Base-by-base conservation (phyloP, 1,139 yeast species). In the Taiozyma onychis region DNA sequence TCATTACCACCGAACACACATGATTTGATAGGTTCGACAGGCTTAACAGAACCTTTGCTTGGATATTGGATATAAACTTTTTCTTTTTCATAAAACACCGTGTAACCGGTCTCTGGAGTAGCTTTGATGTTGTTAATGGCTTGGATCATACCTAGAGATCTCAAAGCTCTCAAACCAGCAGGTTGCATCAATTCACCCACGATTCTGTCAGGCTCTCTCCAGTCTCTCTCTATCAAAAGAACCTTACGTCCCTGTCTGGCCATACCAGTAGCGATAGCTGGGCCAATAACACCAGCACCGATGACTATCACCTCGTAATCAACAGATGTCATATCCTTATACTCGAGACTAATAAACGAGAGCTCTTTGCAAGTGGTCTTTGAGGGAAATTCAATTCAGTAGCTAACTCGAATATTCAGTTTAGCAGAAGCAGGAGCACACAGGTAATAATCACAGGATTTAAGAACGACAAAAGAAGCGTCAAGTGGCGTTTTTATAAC, bases 111-210 rank as follows among this genome's bases (percentile, higher is more conserved):
- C 43, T 84, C 88, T 28, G 80, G 80, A 21, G 80, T 77, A 13
- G 97, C 97, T 46, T 84, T 93, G 51, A 93, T 93, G 53, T 80
- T 80, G 61, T 89, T 88, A 43, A 93, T 71, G 2, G 96, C 84
- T 56, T 81, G 80, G 28, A 78, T 78, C 87, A 93, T 81, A 5
- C 97, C 98, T 35, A 93, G 73, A 57, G 87, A 84, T 57, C 77
- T 74, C 53, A 93, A 74, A 1, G 97, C 95, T 64, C 85, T 80
- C 39, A 91, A 73, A 14, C 99, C 99, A 28, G 90, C 93, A 5
- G 99, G 99, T 68, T 93, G 99, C 77, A 93, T 77, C 62, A 93
- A 76, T 67, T 93, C 99, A 43, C 99, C 99, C 41, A 93, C 99
- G 52, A 93, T 93, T 59, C 99, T 78, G 67, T 93, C 97, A 1